Evolutionary conservation across 2,329 filamentous ascomycete genomes (phyloP).

Genomic region (Cercospora citrullina): DNA sequence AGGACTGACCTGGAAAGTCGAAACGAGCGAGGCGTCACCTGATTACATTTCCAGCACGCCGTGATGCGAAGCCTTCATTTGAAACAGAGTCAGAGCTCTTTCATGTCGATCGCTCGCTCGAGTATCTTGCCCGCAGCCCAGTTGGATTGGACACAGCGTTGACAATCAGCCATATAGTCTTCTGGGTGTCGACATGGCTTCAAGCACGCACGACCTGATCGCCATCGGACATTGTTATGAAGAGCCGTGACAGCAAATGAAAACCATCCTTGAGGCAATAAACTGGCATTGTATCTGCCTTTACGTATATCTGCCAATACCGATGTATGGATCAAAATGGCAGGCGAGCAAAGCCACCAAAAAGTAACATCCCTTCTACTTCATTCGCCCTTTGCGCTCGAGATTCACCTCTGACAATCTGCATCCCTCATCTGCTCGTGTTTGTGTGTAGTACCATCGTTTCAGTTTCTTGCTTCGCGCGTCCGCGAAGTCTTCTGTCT

Average conservation of each 20-base stretch:
- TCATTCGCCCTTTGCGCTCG: background rate
- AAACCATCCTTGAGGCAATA: background rate
- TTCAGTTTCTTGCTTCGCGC: background rate
- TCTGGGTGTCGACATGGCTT: too few species aligned
- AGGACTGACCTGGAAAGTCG: too few species aligned
- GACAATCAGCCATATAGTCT: too few species aligned
- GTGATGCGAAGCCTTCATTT: too few species aligned
- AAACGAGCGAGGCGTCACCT: too few species aligned
- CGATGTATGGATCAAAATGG: background rate
- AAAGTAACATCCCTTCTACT: background rate
- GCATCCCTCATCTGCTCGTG: background rate
- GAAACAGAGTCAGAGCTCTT: too few species aligned
- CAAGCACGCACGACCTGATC: too few species aligned
- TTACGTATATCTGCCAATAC: background rate
- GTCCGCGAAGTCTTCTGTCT: background rate
- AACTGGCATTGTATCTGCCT: background rate
- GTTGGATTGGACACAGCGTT: too few species aligned
- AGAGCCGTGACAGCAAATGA: background rate
- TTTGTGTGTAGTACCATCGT: background rate
- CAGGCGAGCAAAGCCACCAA: background rate
- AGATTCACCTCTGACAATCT: background rate
- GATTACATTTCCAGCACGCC: too few species aligned
- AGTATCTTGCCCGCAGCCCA: too few species aligned
- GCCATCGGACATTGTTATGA: too few species aligned
- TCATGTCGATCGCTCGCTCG: too few species aligned